These are phyloP conservation scores for Celoporthe dispersa DNA, from an alignment of 2,329 filamentous ascomycete genomes.

Conservation along the genomic window DNA sequence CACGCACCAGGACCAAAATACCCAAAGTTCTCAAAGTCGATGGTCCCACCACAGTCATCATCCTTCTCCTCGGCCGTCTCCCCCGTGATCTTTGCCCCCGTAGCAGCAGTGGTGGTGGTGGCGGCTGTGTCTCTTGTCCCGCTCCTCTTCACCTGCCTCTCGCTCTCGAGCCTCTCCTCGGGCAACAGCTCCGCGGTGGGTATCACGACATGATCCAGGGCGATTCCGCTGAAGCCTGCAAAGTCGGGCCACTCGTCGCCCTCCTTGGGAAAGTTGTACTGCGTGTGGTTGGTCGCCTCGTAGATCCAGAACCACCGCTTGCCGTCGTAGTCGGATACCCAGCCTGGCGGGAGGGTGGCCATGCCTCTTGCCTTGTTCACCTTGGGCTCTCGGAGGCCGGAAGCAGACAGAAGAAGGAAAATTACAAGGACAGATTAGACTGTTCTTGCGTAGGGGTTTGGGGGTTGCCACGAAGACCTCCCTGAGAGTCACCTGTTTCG, in stretches of 20 bases:
- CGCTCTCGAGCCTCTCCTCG: conserved; percentile 58
- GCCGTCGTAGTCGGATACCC: conserved; percentile 64
- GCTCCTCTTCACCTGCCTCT: conserved; percentile 50
- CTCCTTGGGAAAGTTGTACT: conserved; percentile 60
- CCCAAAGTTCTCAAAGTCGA: conserved; percentile 54
- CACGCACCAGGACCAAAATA: conserved; percentile 54
- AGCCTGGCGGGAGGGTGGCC: conserved; percentile 54
- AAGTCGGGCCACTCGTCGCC: conserved; percentile 64
- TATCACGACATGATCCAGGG: conserved; percentile 39
- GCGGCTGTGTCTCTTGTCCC: background rate
- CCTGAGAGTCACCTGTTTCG: background rate
- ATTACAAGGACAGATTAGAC: too few species aligned
- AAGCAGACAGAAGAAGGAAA: background rate
- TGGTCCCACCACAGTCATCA: conserved; percentile 32
- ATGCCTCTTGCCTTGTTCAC: conserved; percentile 35
- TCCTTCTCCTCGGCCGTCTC: background rate
- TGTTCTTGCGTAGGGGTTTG: too few species aligned
- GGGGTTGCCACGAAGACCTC: too few species aligned
- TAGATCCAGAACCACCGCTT: conserved; percentile 62
- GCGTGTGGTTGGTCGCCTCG: conserved; percentile 56
- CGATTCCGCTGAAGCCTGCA: conserved; percentile 33
- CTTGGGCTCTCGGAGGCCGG: background rate
- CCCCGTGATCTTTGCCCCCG: too few species aligned
- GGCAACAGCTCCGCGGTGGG: conserved; percentile 47
- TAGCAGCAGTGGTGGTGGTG: too few species aligned